Evolutionary conservation across 495 filamentous ascomycete species (phyloP).

Genomic region (Pseudevernia furfuracea): DNA sequence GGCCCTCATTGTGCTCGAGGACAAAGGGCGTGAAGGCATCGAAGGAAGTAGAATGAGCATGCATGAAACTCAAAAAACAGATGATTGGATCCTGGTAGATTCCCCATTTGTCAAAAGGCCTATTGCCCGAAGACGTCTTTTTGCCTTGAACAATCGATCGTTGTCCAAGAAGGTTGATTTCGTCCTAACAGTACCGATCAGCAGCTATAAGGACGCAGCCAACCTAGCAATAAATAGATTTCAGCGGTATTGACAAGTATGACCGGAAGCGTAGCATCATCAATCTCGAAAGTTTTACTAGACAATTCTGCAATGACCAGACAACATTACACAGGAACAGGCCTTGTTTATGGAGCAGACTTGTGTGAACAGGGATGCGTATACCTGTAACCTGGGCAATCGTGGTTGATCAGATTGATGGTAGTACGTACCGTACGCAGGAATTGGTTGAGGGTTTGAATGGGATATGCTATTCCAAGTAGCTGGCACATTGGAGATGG

Average conservation of each 20-base stretch:
- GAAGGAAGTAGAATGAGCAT: not conserved
- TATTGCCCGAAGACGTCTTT: not conserved
- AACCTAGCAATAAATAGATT: not conserved
- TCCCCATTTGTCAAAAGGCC: not conserved
- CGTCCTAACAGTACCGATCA: not conserved
- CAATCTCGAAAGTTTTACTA: not conserved
- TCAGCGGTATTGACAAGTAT: not conserved
- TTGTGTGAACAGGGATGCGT: too few species aligned
- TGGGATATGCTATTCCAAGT: too few species aligned
- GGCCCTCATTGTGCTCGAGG: not conserved
- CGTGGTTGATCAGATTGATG: too few species aligned
- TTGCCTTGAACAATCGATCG: not conserved
- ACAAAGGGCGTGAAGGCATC: not conserved
- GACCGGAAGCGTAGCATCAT: not conserved
- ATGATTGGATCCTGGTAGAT: not conserved
- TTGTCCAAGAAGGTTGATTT: not conserved
- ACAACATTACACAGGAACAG: too few species aligned
- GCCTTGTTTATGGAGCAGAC: too few species aligned
- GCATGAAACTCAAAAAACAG: not conserved
- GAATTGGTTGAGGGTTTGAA: too few species aligned
- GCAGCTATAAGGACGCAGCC: not conserved
- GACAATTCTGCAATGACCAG: too few species aligned
- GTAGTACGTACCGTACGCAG: too few species aligned
- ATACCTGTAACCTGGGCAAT: too few species aligned
- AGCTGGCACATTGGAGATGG: too few species aligned